Percentiles rank a stretch among this genome's conserved stretches.
phyloP scores from a whole-genome alignment of 2,329 filamentous ascomycete species.

The Tolypocladium endophyticum region DNA sequence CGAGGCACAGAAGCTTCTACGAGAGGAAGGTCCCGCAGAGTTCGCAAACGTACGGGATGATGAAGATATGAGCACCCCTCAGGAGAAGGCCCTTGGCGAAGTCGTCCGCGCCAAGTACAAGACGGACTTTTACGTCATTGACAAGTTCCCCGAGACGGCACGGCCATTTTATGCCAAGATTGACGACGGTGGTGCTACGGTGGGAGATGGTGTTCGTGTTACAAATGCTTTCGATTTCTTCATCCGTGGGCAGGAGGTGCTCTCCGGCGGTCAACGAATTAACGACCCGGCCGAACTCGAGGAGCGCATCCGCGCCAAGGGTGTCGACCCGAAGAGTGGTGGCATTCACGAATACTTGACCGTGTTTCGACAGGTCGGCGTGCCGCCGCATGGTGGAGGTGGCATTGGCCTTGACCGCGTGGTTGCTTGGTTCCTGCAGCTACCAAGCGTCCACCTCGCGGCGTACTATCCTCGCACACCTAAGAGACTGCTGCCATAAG shows the following conservation, averaged over 20 bases:
- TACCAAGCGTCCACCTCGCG: slow-evolving; percentile 49
- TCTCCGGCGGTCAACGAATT: slow-evolving; percentile 86
- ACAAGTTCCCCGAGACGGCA: slow-evolving; percentile 86
- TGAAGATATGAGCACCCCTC: slow-evolving; percentile 70
- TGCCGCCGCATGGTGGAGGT: slow-evolving; percentile 83
- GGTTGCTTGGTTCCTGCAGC: slow-evolving; percentile 52
- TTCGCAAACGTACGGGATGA: slow-evolving; percentile 59
- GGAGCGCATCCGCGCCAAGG: slow-evolving; percentile 65
- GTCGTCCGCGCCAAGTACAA: slow-evolving; percentile 81
- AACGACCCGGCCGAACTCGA: slow-evolving; percentile 69
- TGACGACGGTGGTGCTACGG: slow-evolving; percentile 33
- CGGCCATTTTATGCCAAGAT: slow-evolving; percentile 82
- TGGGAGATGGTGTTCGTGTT: not conserved
- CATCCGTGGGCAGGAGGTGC: slow-evolving; percentile 84
- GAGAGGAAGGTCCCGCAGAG: slow-evolving; percentile 60
- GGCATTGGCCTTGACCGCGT: slow-evolving; percentile 86
- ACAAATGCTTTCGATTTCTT: slow-evolving; percentile 36
- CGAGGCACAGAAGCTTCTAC: slow-evolving; percentile 67
- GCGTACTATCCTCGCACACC: slow-evolving; percentile 50
- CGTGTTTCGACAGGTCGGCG: slow-evolving; percentile 75
- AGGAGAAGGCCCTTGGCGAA: slow-evolving; percentile 81
- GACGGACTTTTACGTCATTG: slow-evolving; percentile 93
- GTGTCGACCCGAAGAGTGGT: slow-evolving; percentile 62
- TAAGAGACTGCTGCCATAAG: slow-evolving; percentile 43
- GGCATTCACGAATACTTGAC: slow-evolving; percentile 81